These are phyloP conservation scores for Agroathelia rolfsii DNA, from an alignment of 1,284 basidiomycete species.

Conservation along the genomic window DNA sequence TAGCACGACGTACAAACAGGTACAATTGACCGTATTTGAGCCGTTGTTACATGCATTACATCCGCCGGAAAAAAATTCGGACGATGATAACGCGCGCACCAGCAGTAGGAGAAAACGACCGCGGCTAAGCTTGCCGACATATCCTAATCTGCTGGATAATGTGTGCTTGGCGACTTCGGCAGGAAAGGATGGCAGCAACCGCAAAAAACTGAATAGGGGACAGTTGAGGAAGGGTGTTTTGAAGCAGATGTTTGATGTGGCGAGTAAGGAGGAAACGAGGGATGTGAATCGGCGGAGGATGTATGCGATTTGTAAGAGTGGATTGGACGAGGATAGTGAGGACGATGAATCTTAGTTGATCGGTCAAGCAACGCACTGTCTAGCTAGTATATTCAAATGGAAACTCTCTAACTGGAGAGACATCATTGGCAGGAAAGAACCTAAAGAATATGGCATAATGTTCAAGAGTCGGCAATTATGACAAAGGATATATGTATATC, in stretches of 20 bases:
- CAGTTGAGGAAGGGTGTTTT: constrained; percentile 57
- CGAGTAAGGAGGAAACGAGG: constrained; percentile 63
- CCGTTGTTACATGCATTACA: constrained; percentile 50
- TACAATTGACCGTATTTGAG: constrained; percentile 54
- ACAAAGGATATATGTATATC: no score
- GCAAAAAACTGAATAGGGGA: no score
- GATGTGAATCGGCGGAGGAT: constrained; percentile 76
- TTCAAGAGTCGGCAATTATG: no score
- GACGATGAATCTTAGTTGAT: no score
- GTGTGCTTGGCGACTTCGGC: constrained; percentile 32
- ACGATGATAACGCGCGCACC: constrained; percentile 27
- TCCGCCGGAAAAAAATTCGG: constrained; percentile 18
- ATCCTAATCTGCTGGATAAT: constrained; percentile 35
- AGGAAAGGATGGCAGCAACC: no score
- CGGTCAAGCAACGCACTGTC: no score
- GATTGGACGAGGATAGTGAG: constrained; percentile 36
- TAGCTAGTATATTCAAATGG: no score
- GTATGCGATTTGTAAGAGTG: constrained; percentile 70
- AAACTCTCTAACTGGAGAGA: no score
- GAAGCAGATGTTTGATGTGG: constrained; percentile 62
- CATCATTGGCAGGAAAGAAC: no score
- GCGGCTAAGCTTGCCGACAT: constrained; percentile 26
- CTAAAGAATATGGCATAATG: no score
- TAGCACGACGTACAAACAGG: constrained; percentile 55
- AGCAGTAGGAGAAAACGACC: constrained; percentile 34